Percentiles rank a stretch among this genome's conserved stretches.
Evolutionary conservation across 495 filamentous ascomycete genomes (phyloP).

Genomic region (Lichenothelia convexa): DNA sequence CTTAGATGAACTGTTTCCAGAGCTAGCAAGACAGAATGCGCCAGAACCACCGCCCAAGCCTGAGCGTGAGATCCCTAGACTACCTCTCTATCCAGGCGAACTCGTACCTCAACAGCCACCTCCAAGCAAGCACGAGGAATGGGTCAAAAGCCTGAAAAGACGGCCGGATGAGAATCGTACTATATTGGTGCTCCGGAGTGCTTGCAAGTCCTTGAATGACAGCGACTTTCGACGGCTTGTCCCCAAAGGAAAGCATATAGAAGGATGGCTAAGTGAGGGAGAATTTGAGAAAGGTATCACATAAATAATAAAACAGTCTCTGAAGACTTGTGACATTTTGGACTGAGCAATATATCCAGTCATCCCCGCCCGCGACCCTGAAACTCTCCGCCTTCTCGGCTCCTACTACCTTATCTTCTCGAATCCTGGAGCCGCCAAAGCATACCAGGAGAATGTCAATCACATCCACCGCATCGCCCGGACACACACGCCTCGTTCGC

Average conservation of each 20-base stretch:
- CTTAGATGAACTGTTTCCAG: slow-evolving; percentile 41
- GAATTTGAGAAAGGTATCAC: slow-evolving; percentile 27
- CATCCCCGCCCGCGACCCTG: slow-evolving; percentile 34
- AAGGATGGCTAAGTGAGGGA: slow-evolving; percentile 34
- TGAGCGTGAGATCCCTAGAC: slow-evolving; percentile 14
- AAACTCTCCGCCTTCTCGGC: slow-evolving; percentile 32
- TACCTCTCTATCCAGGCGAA: slow-evolving; percentile 10
- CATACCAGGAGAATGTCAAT: slow-evolving; percentile 32
- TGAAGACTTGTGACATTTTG: not conserved
- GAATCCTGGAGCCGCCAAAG: slow-evolving; percentile 29
- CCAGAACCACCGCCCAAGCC: slow-evolving; percentile 2
- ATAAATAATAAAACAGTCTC: too few relatives aligned
- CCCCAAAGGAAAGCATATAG: slow-evolving; percentile 40
- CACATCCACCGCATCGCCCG: slow-evolving; percentile 28
- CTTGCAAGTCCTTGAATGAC: slow-evolving; percentile 34
- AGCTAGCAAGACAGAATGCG: slow-evolving; percentile 18
- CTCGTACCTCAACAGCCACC: not conserved
- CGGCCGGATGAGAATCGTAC: slow-evolving; percentile 5
- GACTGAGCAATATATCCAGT: slow-evolving; percentile 14
- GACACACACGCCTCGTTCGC: slow-evolving; percentile 16
- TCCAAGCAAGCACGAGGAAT: not conserved
- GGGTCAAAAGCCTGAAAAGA: not conserved
- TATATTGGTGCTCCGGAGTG: slow-evolving; percentile 31
- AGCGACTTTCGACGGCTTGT: slow-evolving; percentile 45
- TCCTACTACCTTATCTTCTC: slow-evolving; percentile 47